A percentile compares a stretch with the other conserved stretches of the same genome.
Evolutionary conservation across 129 eudicot species (phyloP).

Genomic region (Kitagawia praeruptora): DNA sequence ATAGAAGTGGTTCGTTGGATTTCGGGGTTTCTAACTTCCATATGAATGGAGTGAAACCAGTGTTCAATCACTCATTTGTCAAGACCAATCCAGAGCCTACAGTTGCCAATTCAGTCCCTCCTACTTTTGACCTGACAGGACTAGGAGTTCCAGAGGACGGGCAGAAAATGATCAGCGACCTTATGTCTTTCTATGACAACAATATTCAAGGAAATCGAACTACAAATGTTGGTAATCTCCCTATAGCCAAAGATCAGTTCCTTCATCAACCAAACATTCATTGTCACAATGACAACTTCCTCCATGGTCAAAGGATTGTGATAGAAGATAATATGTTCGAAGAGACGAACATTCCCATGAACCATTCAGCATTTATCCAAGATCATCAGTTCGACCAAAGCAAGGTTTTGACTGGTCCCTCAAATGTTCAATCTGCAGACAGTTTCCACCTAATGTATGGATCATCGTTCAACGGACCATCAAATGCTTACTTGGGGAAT

Average conservation of each 20-base stretch:
- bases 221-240: conserved; percentile 11
- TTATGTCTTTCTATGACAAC: conserved; percentile 54
- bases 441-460: conserved; percentile 43
- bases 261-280: conserved; percentile 28
- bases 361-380: conserved; percentile 15
- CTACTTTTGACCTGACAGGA: conserved; percentile 38
- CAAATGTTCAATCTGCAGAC: conserved; percentile 27
- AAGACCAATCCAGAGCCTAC: conserved; percentile 25
- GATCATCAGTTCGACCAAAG: conserved; percentile 29
- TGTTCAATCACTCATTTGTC: conserved; percentile 29
- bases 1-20: conserved; percentile 22
- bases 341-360: conserved; percentile 23
- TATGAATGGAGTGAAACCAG: conserved; percentile 25
- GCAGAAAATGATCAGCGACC: conserved; percentile 57
- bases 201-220: conserved; percentile 44
- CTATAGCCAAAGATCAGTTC: conserved; percentile 24
- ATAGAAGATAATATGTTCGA: conserved; percentile 25
- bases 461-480: conserved; percentile 23
- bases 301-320: conserved; percentile 27
- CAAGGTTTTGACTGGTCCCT: conserved; percentile 28
- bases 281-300: conserved; percentile 31
- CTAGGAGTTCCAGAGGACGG: conserved; percentile 76
- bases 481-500: conserved; percentile 19
- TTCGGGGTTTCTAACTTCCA: conserved; percentile 25
- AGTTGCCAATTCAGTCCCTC: conserved; percentile 8